phyloP scores from a whole-genome alignment of 768 basidiomycete species.

The Naganishia randhawae region DNA sequence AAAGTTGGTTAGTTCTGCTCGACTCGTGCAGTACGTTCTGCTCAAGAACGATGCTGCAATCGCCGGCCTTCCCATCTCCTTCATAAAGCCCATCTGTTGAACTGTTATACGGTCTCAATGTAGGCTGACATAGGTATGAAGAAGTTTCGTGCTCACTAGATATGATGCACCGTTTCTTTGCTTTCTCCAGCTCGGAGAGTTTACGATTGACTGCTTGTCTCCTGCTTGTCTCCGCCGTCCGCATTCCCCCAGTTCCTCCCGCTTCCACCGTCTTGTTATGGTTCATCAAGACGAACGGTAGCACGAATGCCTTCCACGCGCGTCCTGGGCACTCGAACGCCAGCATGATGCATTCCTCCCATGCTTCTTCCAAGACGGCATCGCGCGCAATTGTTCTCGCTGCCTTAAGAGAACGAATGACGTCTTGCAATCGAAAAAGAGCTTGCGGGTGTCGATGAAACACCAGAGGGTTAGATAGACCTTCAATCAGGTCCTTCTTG shows the following conservation, averaged over 20 bases:
- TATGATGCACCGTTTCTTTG: not conserved
- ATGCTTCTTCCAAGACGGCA: not conserved
- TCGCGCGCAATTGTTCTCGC: not conserved
- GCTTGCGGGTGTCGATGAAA: not conserved
- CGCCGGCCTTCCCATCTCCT: not conserved
- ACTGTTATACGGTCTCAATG: not conserved
- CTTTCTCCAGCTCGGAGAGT: not conserved
- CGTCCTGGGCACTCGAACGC: not conserved
- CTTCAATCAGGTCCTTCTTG: slow-evolving; percentile 1
- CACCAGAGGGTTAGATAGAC: not conserved
- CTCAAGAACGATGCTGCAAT: not conserved
- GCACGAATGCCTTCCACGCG: not conserved
- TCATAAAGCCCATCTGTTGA: not conserved
- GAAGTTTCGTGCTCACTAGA: not conserved
- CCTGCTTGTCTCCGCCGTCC: not conserved
- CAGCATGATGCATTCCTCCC: not conserved
- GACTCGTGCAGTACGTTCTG: not conserved
- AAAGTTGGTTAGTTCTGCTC: not conserved
- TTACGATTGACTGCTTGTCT: not conserved
- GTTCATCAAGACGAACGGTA: not conserved
- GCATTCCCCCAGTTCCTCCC: not conserved
- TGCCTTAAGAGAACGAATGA: not conserved
- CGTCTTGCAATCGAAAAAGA: not conserved
- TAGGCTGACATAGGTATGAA: not conserved
- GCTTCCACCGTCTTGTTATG: not conserved